Conservation (phyloP, 139 green algal genomes). For the Chlorella sp. region DNA sequence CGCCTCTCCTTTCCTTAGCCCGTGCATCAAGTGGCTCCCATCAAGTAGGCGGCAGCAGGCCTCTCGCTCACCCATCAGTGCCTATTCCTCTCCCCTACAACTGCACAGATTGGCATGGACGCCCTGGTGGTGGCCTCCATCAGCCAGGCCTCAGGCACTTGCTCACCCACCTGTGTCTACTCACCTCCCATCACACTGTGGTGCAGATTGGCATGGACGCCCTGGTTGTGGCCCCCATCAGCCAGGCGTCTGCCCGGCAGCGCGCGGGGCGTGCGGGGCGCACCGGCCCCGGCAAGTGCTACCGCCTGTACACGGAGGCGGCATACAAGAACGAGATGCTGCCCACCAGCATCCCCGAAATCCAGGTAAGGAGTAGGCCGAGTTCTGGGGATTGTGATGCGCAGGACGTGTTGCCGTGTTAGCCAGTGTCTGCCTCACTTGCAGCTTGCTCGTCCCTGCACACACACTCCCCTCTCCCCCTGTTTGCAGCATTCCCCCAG, state of each 20-base stretch:
- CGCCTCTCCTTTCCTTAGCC: not conserved
- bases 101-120: slow-evolving; percentile 88
- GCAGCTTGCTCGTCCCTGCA: too few relatives aligned
- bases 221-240: slow-evolving; percentile 95
- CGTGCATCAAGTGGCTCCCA: not conserved
- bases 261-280: slow-evolving; percentile 92
- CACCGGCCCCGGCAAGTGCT: slow-evolving; percentile 97
- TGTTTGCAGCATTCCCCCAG: too few relatives aligned
- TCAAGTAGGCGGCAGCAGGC: not conserved
- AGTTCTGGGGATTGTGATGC: too few relatives aligned
- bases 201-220: slow-evolving; percentile 92
- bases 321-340: slow-evolving; percentile 96
- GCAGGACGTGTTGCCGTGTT: too few relatives aligned
- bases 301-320: slow-evolving; percentile 93
- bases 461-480: too few relatives aligned
- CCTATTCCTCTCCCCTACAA: not conserved
- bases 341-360: slow-evolving; percentile 87
- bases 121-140: slow-evolving; percentile 93
- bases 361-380: slow-evolving; percentile 68
- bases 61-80: not conserved
- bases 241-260: slow-evolving; percentile 91
- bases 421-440: too few relatives aligned
- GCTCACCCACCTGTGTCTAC: not conserved
- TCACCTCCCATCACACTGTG: not conserved
- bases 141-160: slow-evolving; percentile 75